Base-by-base conservation (phyloP, 1,284 basidiomycete genomes). In the Cryptococcus sp. region DNA sequence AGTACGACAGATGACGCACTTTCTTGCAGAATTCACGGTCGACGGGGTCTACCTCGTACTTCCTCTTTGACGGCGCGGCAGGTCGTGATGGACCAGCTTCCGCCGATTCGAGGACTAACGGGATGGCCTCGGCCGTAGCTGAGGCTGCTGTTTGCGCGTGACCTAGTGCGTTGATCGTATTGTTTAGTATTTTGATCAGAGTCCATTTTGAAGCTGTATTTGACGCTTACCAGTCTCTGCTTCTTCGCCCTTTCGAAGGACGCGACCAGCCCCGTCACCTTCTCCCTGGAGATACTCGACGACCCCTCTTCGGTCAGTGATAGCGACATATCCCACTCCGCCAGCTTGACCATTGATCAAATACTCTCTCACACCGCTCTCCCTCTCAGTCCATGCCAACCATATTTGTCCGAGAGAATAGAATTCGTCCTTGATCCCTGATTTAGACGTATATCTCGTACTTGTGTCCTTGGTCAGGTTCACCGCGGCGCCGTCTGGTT, bases 11-110 rank as follows among this genome's bases (percentile, higher is more conserved):
- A 29, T 11, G 6, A 61, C 68, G 29, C n/a, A 76, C 76, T 63
- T 75, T 87, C 78, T 92, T 93, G 57, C 94, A 92, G 22, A 87
- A 83, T 52, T 93, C 91, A 1, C 86, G 78, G 72, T 96, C 93
- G 20, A 84, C 83, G 1, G 82, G 67, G 74, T 96, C 89, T 0
- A 89, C 81, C 20, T 89, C 85, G 70, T 95, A 93, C 50, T 86
- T 84, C 54, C 88, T 82, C 76, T 92, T 93, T 10, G 81, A 67
- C 1, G 65, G 63, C 8, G 65, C 60, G 11, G 85, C 82, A 6
- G 85, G 81, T 17, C 80, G 72, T 0, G 81, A 73, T 20, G 81
- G 64, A 50, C 82, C 78, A 1, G 81, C 69, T 25, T 73, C 63
- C 66, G 44, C 67, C 19, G 2, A 81, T 34, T 73, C 77, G n/a